Base-by-base conservation (phyloP, 768 basidiomycete genomes). In the Mycena polygramma region DNA sequence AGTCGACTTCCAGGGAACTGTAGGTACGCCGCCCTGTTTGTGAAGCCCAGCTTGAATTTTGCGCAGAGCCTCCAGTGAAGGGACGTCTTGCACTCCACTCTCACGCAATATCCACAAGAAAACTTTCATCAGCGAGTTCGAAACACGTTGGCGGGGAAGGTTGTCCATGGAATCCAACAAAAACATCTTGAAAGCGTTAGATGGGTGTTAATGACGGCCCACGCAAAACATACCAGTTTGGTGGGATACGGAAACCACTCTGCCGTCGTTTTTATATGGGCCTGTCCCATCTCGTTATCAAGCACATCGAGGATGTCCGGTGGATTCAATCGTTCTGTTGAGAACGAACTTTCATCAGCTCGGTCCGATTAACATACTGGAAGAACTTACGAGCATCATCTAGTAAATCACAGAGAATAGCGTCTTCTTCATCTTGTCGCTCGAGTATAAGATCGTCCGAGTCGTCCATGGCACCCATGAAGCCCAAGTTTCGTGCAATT, bases 51-150 rank as follows among this genome's bases (percentile, higher is more conserved):
- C 35, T 15, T 65, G 62, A 4, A 63, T 41, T 11, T 46, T 26
- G 15, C 62, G 15, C 7, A 63, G 26, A 11, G 20, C 39, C 20
- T 65, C 63, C 13, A 65, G 35, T 0, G 63, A 64, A 3, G 63
- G 53, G 36, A 64, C 63, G 13, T 46, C 53, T 7, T 15, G 13
- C 2, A 11, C 39, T 2, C 53, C 26, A 7, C 22, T 1, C 14
- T 64, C 63, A 0, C 30, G 30, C 26, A 64, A 36, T 19, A 64
- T 55, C 63, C 63, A 65, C 1, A 65, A n/a, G 22, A 65, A 65
- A 17, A 39, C 54, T 8, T 39, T n/a, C 63, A 65, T 65, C 2
- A 65, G n/a, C 4, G 63, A 65, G 30, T 57, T 57, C 7, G 63
- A 65, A 13, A 65, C 43, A 10, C 63, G 53, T 41, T 46, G 46